Conservation (phyloP, 257 asterid species). For the Solanum gandarillasii region DNA sequence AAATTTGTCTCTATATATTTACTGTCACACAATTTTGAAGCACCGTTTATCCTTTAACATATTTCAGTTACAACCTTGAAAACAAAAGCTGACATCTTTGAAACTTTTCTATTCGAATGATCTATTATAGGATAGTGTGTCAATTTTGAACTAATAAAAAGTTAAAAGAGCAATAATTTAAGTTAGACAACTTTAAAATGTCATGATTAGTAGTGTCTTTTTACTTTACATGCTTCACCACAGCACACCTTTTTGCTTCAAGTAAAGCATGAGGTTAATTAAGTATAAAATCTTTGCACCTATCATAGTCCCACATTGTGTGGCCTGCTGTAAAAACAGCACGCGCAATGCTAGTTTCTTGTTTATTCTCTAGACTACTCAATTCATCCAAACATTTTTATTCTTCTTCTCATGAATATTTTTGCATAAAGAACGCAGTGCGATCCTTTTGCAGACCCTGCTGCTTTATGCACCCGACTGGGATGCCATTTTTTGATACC, state of each 20-base stretch:
- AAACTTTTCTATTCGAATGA: neutral
- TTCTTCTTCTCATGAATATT: neutral
- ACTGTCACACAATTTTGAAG: neutral
- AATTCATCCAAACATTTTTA: neutral
- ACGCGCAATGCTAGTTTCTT: neutral
- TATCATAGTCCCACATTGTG: neutral
- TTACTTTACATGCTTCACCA: neutral
- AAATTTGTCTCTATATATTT: neutral
- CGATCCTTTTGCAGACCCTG: neutral
- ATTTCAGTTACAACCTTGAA: neutral
- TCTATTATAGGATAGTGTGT: neutral
- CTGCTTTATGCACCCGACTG: neutral
- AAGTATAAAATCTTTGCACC: neutral
- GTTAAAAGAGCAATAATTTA: neutral
- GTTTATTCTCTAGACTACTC: neutral
- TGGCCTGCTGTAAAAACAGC: neutral
- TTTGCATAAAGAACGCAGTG: neutral
- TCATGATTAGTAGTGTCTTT: neutral
- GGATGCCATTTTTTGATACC: neutral
- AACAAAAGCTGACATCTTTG: neutral
- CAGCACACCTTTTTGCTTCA: neutral
- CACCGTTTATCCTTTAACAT: neutral
- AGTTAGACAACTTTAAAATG: neutral
- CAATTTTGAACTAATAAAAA: neutral
- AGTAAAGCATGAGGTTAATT: neutral